Conservation (phyloP, 2,329 filamentous ascomycete species). For the Neocucurbitaria cava region DNA sequence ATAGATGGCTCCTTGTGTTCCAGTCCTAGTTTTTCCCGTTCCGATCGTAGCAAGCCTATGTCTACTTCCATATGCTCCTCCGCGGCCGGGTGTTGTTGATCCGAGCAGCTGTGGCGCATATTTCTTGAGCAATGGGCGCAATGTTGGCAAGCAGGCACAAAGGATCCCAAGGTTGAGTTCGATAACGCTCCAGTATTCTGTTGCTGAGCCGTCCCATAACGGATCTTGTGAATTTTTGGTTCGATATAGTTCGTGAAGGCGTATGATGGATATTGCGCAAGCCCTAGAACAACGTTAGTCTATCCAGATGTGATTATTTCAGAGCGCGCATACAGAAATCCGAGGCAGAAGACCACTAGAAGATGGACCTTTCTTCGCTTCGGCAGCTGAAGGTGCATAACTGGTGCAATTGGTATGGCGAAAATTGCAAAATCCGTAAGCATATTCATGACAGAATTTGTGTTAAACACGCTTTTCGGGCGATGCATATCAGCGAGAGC, state of each 20-base stretch:
- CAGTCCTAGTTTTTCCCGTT: background rate
- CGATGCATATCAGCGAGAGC: too few relatives aligned
- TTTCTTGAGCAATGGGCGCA: conserved; percentile 19
- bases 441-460: conserved; percentile 22
- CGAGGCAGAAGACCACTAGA: conserved; percentile 20
- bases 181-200: conserved; percentile 13
- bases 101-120: conserved; percentile 13
- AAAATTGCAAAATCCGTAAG: conserved; percentile 24
- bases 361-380: conserved; percentile 14
- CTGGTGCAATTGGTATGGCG: conserved; percentile 14
- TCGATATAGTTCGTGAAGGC: conserved; percentile 15
- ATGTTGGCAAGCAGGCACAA: conserved; percentile 25
- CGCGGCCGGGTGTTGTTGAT: too few relatives aligned
- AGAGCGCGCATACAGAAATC: conserved; percentile 16
- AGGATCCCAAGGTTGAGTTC: conserved; percentile 27
- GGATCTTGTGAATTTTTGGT: conserved; percentile 10
- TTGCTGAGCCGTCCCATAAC: conserved; percentile 15
- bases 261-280: conserved; percentile 22
- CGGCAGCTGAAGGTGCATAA: conserved; percentile 19
- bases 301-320: background rate
- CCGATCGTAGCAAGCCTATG: background rate
- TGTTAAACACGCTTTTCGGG: conserved; percentile 6
- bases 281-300: conserved; percentile 9
- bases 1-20: conserved; percentile 13
- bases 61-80: background rate